These are phyloP conservation scores for Kwoniella bestiolae DNA, from an alignment of 768 basidiomycete species.

Conservation along the genomic window DNA sequence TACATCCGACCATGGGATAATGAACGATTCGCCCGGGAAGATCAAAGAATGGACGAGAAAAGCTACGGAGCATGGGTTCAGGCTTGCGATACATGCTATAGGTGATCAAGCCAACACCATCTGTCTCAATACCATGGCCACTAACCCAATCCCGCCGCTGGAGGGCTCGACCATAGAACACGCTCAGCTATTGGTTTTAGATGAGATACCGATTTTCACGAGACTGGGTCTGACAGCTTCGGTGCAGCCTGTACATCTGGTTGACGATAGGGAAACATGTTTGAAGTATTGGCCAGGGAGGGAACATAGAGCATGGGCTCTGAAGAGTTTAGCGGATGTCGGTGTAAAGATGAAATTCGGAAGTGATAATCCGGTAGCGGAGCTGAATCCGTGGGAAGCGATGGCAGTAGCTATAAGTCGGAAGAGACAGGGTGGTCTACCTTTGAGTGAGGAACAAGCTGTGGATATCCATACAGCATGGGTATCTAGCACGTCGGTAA, in stretches of 20 bases:
- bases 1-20: constrained; percentile 12
- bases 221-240: constrained; percentile 36
- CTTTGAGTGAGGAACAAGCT: constrained; percentile 43
- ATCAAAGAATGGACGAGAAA: constrained; percentile 18
- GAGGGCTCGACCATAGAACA: constrained; percentile 42
- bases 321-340: constrained; percentile 24
- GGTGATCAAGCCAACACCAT: constrained; percentile 43
- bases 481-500: constrained; percentile 27
- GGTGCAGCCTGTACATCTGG: constrained; percentile 44
- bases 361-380: constrained; percentile 44
- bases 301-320: constrained; percentile 39
- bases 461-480: constrained; percentile 35
- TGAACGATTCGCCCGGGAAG: constrained; percentile 26
- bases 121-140: constrained; percentile 15
- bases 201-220: constrained; percentile 37
- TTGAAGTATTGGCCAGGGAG: constrained; percentile 39
- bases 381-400: constrained; percentile 36
- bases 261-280: constrained; percentile 42
- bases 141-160: background rate
- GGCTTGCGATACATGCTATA: constrained; percentile 47
- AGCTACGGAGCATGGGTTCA: constrained; percentile 21
- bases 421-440: constrained; percentile 5
- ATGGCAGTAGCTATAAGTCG: constrained; percentile 21
- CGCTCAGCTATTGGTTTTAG: constrained; percentile 37
- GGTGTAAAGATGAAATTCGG: constrained; percentile 39